Conservation (phyloP, 2,329 filamentous ascomycete species). For the Cladosporium halotolerans region DNA sequence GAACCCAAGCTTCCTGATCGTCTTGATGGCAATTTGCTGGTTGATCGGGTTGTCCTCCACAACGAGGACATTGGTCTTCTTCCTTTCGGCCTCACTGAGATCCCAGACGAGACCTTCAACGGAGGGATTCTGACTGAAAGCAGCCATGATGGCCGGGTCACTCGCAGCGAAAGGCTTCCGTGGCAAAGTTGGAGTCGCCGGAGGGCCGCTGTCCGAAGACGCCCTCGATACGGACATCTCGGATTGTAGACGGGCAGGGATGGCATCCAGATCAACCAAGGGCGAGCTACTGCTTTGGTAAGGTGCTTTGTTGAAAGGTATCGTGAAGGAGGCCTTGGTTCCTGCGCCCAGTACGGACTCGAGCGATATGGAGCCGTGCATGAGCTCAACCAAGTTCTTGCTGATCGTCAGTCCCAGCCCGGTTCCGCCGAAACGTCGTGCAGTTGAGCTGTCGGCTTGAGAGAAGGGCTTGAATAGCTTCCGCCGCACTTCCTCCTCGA, state of each 20-base stretch:
- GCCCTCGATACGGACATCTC: constrained; percentile 56
- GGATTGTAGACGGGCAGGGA: constrained; percentile 60
- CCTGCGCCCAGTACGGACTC: constrained; percentile 61
- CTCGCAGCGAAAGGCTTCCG: constrained; percentile 14
- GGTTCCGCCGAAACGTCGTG: constrained; percentile 71
- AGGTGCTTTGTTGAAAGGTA: constrained; percentile 68
- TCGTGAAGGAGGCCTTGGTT: constrained; percentile 69
- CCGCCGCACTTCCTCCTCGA: constrained; percentile 68
- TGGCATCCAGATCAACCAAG: constrained; percentile 55
- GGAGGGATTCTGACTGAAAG: constrained; percentile 22
- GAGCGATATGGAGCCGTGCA: constrained; percentile 68
- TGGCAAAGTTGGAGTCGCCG: constrained; percentile 28
- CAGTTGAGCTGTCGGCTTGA: constrained; percentile 74
- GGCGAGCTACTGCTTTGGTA: constrained; percentile 44
- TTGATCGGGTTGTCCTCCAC: constrained; percentile 73
- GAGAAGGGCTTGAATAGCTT: constrained; percentile 74
- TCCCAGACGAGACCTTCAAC: constrained; percentile 43
- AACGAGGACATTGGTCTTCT: constrained; percentile 63
- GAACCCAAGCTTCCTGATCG: constrained; percentile 68
- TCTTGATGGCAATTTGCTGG: constrained; percentile 69
- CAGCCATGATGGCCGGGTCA: constrained; percentile 16
- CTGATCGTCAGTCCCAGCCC: constrained; percentile 73
- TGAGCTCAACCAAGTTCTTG: constrained; percentile 73
- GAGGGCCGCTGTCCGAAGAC: constrained; percentile 55
- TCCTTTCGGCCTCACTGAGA: constrained; percentile 52